Conservation (phyloP, 2,329 filamentous ascomycete species). For the Pseudogymnoascus sp. region DNA sequence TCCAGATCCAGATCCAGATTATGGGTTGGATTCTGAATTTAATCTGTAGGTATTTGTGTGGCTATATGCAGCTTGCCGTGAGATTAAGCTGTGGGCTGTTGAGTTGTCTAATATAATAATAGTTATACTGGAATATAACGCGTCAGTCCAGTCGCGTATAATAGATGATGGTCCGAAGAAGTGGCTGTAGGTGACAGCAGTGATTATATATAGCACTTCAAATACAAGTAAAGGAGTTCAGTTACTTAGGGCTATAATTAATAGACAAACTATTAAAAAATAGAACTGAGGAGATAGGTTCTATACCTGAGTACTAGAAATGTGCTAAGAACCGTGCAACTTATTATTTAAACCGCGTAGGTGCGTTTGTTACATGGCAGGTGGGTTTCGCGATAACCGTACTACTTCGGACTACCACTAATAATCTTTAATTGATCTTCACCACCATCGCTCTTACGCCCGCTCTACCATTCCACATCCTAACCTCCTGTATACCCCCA, state of each 20-base stretch:
- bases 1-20: too few relatives aligned
- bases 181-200: too few relatives aligned
- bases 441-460: not conserved
- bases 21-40: not conserved
- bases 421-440: slow-evolving; percentile 3
- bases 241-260: too few relatives aligned
- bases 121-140: not conserved
- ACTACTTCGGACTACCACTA: not conserved
- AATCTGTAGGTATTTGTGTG: not conserved
- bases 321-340: too few relatives aligned
- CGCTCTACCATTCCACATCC: not conserved
- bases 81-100: not conserved
- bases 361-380: not conserved
- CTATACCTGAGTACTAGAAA: too few relatives aligned
- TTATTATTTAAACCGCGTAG: too few relatives aligned
- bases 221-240: too few relatives aligned
- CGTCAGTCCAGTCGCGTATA: not conserved
- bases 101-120: not conserved
- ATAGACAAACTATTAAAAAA: too few relatives aligned
- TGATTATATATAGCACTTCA: too few relatives aligned
- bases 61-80: not conserved
- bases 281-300: too few relatives aligned
- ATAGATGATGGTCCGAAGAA: not conserved
- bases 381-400: slow-evolving; percentile 3
- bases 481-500: not conserved